Evolutionary conservation across 2,329 filamentous ascomycete species (phyloP).

Genomic region (Raffaelea arxii): DNA sequence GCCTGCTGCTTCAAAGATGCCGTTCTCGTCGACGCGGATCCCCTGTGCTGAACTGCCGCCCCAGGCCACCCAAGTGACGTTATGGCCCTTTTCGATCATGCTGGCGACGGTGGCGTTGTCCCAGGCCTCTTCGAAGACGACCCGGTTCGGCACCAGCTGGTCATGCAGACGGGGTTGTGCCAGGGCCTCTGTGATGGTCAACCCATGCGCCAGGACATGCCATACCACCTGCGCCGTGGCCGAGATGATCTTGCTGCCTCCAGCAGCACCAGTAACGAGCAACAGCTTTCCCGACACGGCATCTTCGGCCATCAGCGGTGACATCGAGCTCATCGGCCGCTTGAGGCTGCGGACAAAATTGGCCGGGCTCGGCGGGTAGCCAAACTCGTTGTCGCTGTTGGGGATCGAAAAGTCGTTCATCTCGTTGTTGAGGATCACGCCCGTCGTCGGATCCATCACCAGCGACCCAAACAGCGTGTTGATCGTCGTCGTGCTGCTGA

Average conservation of each 20-base stretch:
- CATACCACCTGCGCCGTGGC: slow-evolving; percentile 70
- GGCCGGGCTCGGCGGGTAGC: slow-evolving; percentile 66
- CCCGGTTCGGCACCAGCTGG: slow-evolving; percentile 62
- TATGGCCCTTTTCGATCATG: slow-evolving; percentile 59
- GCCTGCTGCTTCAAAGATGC: slow-evolving; percentile 66
- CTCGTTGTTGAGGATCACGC: slow-evolving; percentile 67
- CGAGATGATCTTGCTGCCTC: slow-evolving; percentile 78
- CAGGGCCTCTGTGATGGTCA: slow-evolving; percentile 55
- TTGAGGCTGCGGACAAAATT: slow-evolving; percentile 80
- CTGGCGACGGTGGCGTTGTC: slow-evolving; percentile 60
- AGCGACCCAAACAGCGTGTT: slow-evolving; percentile 78
- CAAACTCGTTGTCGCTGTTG: slow-evolving; percentile 66
- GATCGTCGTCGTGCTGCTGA: slow-evolving; percentile 77
- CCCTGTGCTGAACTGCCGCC: slow-evolving; percentile 65
- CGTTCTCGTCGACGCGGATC: slow-evolving; percentile 58
- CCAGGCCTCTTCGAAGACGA: slow-evolving; percentile 62
- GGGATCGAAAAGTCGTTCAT: slow-evolving; percentile 84
- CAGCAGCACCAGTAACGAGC: slow-evolving; percentile 66
- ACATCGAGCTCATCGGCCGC: slow-evolving; percentile 73
- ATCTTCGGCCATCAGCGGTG: slow-evolving; percentile 65
- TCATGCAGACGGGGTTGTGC: slow-evolving; percentile 67
- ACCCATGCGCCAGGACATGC: slow-evolving; percentile 58
- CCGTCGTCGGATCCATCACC: slow-evolving; percentile 71
- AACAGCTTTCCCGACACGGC: slow-evolving; percentile 52
- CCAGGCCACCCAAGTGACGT: slow-evolving; percentile 60